Evolutionary conservation across 208 protist species (phyloP).

Genomic region (Wallacemonas sp.): DNA sequence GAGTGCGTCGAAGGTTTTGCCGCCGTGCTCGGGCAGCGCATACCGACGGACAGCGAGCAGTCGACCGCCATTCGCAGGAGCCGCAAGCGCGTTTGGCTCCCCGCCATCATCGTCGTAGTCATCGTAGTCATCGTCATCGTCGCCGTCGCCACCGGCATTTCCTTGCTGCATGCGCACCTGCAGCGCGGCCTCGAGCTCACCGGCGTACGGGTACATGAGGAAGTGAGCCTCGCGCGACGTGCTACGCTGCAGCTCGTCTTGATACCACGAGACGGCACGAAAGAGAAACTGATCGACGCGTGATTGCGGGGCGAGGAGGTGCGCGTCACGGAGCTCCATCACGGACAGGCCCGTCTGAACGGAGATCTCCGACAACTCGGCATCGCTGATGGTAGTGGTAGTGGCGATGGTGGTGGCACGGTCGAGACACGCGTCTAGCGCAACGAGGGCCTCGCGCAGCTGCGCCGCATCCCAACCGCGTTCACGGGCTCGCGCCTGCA

Average conservation of each 20-base stretch:
- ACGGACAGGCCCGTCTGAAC: slow-evolving; percentile 1
- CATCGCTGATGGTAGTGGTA: neutral
- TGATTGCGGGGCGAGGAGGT: slow-evolving; percentile 1
- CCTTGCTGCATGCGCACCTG: slow-evolving; percentile 12
- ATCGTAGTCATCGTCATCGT: slow-evolving; percentile 20
- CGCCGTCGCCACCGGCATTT: slow-evolving; percentile 4
- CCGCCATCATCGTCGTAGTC: slow-evolving; percentile 8
- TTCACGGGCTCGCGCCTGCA: neutral
- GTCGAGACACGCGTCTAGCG: neutral
- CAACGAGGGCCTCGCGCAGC: neutral
- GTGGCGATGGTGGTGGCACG: neutral
- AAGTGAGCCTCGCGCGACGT: slow-evolving; percentile 4
- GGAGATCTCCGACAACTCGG: neutral
- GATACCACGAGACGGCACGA: slow-evolving; percentile 12
- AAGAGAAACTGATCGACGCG: slow-evolving; percentile 14
- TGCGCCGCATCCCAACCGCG: neutral
- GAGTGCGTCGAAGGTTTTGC: slow-evolving; percentile 72
- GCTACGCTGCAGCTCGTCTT: neutral
- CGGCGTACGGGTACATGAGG: slow-evolving; percentile 16
- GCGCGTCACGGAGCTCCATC: slow-evolving; percentile 5
- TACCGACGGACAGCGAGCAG: slow-evolving; percentile 22
- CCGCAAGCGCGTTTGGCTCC: neutral
- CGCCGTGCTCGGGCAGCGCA: slow-evolving; percentile 8
- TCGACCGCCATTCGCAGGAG: slow-evolving; percentile 5
- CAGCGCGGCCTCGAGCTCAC: slow-evolving; percentile 9